Base-by-base conservation (phyloP, 306 rosid genomes). In the Casuarina cunninghamiana region DNA sequence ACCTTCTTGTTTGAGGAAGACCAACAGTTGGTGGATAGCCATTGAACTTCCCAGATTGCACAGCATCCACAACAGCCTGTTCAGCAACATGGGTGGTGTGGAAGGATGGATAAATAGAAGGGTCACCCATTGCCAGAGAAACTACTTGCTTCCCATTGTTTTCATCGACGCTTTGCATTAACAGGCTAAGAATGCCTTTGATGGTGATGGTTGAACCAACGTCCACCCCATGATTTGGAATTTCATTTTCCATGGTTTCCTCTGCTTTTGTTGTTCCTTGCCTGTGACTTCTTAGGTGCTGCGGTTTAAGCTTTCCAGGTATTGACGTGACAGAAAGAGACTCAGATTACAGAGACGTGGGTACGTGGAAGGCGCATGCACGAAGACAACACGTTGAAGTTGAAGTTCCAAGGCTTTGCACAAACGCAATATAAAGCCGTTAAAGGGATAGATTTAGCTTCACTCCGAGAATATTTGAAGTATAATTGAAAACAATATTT, bases 101-200 rank as follows among this genome's bases (percentile, higher is more conserved):
- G 72, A 92, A 95, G 74, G 91, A 88, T 0, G 92, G 77, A 49
- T 85, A 82, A 9, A 88, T 85, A 61, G 98, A 84, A 10, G 98
- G 98, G 85, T 95, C 98, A 6, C 97, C 97, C 84, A 95, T 89
- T 2, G 96, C 97, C 3, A 95, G 80, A 53, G 92, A 92, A 84
- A 95, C 86, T 58, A 89, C 73, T 57, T 74, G 79, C 75, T 77
- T 87, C 15, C 17, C 65, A 9, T 43, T 80, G 53, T 72, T 57
- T 38, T 43, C 86, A 72, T 85, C 88, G 43, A 90, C 71, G 53
- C 62, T 91, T 61, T 89, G 82, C 86, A 84, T 76, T 16, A 95
- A 55, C 46, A 90, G 87, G 62, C 91, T 90, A 6, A 95, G 82
- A 75, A 89, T 87, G 41, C 98, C 97, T 81, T 95, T 95, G 53